Base-by-base conservation (phyloP, 2,329 filamentous ascomycete species). In the Arthrinium puccinioides region DNA sequence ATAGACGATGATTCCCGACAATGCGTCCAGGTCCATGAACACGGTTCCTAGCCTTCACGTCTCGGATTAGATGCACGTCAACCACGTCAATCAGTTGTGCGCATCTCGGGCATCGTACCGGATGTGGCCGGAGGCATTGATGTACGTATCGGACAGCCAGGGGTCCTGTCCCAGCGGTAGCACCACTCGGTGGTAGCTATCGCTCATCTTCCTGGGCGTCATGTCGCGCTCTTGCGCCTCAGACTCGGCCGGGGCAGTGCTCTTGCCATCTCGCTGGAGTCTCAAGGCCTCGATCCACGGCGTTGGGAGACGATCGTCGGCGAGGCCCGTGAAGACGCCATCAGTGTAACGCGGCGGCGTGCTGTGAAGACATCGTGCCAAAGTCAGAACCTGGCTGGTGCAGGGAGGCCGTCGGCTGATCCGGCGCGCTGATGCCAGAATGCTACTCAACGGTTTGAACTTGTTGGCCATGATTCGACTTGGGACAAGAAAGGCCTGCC, bases 21-120 rank as follows among this genome's bases (percentile, higher is more conserved):
- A 61, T 0, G 84, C 84, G 59, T 89, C 84, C 2, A 89, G 70
- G 44, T 89, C 84, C 82, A 88, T 88, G 43, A 89, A 76, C 13
- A 89, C 64, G 0, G 83, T 79, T 0, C 84, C 84, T 7, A 88
- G 67, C 37, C 79, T 74, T 15, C 7, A 24, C 24, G n/a, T 33
- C 9, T 23, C 8, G 19, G 9, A n/a, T n/a, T n/a, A n/a, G n/a
- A n/a, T n/a, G n/a, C n/a, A n/a, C n/a, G n/a, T n/a, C n/a, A n/a
- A 29, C 25, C n/a, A n/a, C n/a, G n/a, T 14, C 14, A 32, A 38
- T 21, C 13, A 23, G 21, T 33, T 29, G 79, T 46, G 45, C 75
- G 64, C 29, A 27, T 30, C 13, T 20, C 11, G 21, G 10, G 14
- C 26, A 21, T 14, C 74, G 58, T 56, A 74, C 70, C 80, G 70